These are phyloP conservation scores for Mycena filopes DNA, from an alignment of 768 basidiomycete genomes.

Conservation along the genomic window DNA sequence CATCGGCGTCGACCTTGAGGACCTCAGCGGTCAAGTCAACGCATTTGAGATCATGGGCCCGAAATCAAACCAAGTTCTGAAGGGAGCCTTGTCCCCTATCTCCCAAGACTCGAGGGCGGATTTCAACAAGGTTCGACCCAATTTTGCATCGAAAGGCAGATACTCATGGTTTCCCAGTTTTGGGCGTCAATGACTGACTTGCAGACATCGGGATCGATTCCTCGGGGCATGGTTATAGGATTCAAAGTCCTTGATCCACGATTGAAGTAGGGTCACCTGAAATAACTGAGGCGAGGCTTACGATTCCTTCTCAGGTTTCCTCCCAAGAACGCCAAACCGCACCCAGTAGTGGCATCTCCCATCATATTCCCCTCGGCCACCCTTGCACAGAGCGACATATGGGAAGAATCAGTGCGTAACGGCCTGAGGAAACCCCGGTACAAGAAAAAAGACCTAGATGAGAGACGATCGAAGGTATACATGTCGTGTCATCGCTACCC, in stretches of 20 bases:
- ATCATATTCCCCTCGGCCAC: conserved; percentile 63
- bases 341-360: conserved; percentile 40
- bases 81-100: conserved; percentile 67
- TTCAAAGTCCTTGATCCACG: conserved; percentile 88
- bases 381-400: conserved; percentile 76
- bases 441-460: conserved; percentile 88
- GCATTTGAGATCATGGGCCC: conserved; percentile 93
- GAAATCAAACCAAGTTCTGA: conserved; percentile 78
- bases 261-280: conserved; percentile 67
- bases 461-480: conserved; percentile 77
- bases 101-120: conserved; percentile 60
- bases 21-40: conserved; percentile 77
- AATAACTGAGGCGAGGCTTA: too few relatives aligned
- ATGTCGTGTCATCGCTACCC: not conserved
- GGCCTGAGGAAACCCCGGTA: conserved; percentile 69
- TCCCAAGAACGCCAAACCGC: conserved; percentile 74
- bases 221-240: conserved; percentile 81
- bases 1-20: conserved; percentile 70
- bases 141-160: conserved; percentile 1
- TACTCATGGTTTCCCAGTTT: conserved; percentile 54
- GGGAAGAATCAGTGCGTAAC: conserved; percentile 70
- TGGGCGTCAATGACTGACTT: conserved; percentile 72
- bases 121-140: conserved; percentile 63
- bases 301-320: conserved; percentile 92
- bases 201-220: conserved; percentile 73